Base-by-base conservation (phyloP, 2,329 filamentous ascomycete genomes). In the Thelonectria blattea region DNA sequence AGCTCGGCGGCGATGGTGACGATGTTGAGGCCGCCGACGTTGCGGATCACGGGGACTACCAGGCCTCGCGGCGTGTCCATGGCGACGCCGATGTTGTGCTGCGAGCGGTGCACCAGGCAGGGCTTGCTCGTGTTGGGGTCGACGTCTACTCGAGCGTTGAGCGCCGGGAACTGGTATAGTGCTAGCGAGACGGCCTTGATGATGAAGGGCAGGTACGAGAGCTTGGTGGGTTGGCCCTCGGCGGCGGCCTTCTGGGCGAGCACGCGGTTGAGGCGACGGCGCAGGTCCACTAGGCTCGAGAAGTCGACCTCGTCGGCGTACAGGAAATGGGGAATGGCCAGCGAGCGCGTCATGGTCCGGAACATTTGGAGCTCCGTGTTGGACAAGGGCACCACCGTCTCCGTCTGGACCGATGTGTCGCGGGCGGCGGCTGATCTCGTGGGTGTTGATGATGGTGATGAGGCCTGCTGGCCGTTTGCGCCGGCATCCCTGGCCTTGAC, bases 71-170 rank as follows among this genome's bases (percentile, higher is more conserved):
- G 92, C 1, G 94, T 96, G 76, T 99, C 95, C 85, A 99, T 95
- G 58, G 95, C 95, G 34, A 99, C 84, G 62, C 95, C 95, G 63
- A 99, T 94, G 77, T 99, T 96, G 83, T 99, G 95, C 71, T 91
- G 88, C 54, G 87, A 86, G 58, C 93, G 91, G 80, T 92, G 87
- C 57, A 93, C 80, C 3, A 99, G 83, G 34, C 85, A 84, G 0
- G 94, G 93, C 71, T 91, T 94, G 55, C 80, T 79, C 8, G 82
- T 80, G 60, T 76, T 73, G 17, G 77, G 62, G 59, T 83, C 80
- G 43, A 80, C 62, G 68, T 97, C 92, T 22, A 99, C 86, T 60
- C 91, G 87, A 3, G 93, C 88, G 74, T 99, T 99, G 63, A 99
- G 87, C 39, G 95, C 82, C 1, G 95, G 94, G 75, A 92, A 94